These are phyloP conservation scores for Fusarium mexicanum DNA, from an alignment of 2,329 filamentous ascomycete species.

Conservation along the genomic window DNA sequence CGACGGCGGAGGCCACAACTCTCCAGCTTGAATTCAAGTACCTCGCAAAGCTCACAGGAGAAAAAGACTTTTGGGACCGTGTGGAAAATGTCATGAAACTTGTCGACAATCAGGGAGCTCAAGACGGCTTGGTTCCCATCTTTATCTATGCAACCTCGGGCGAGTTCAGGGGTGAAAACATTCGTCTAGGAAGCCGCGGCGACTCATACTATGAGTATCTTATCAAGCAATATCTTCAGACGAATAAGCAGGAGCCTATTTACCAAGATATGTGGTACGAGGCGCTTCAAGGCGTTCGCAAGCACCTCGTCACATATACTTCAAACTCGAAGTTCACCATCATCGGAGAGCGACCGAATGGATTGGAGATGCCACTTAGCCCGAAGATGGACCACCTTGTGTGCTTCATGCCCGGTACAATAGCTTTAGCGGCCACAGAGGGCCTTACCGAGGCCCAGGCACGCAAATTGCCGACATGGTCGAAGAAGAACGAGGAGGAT, in stretches of 20 bases:
- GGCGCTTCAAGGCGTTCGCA: conserved; percentile 83
- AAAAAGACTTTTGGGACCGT: conserved; percentile 90
- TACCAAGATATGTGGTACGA: conserved; percentile 96
- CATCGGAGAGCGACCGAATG: conserved; percentile 83
- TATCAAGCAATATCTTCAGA: conserved; percentile 98
- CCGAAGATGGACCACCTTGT: conserved; percentile 99
- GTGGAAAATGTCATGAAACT: conserved; percentile 92
- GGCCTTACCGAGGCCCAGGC: conserved; percentile 81
- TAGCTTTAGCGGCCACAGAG: conserved; percentile 86
- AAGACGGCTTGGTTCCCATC: conserved; percentile 90
- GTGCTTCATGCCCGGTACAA: conserved; percentile 97
- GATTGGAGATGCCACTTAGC: conserved; percentile 71
- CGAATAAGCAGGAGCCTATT: conserved; percentile 82
- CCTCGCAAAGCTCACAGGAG: conserved; percentile 91
- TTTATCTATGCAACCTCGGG: conserved; percentile 85
- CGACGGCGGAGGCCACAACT: conserved; percentile 91
- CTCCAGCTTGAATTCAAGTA: conserved; percentile 98
- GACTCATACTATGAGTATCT: conserved; percentile 99
- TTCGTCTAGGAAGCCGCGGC: conserved; percentile 90
- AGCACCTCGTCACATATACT: conserved; percentile 91
- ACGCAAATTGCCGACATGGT: conserved; percentile 77
- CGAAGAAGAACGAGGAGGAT: conserved; percentile 81
- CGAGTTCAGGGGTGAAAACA: conserved; percentile 82
- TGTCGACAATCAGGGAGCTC: conserved; percentile 80
- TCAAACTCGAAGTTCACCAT: conserved; percentile 84